Evolutionary conservation across 352 stramenopile genomes (phyloP), one percentile per base, ranked within the genome.

Genomic region (Globisporangium apiculatum): DNA sequence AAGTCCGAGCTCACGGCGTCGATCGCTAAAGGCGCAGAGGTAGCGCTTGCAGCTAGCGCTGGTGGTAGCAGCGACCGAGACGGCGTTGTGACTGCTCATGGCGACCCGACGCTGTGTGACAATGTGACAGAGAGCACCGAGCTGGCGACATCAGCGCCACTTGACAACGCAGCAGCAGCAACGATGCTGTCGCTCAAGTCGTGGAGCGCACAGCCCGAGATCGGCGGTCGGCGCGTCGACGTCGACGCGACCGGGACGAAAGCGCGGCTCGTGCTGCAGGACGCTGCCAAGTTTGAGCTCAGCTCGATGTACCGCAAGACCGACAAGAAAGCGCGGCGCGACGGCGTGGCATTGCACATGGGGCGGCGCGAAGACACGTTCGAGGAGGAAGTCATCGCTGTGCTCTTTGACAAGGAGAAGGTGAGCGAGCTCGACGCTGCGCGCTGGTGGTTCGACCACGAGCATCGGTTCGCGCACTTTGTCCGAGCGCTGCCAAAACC

Each of bases 251-350:
- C 67, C 36, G 79, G 86, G 51, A 88, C 75, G 4, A 93, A 90
- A 57, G 79, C 83, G n/a, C 77, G 82, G 10, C 60, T 94, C 12
- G 59, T 74, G 11, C 42, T 94, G 14, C 83, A 91, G 56, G 83
- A 94, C 54, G 81, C 81, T 11, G 76, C 78, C 18, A 74, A 75
- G 53, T 91, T 94, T 54, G 83, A 88, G 55, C 64, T 94, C 42
- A 91, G 71, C 48, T 79, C 83, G 4, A 94, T 94, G 81, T 94
- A 94, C 73, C 79, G 83, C 54, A 91, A 91, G 64, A 94, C 79
- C 1, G 83, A 94, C 64, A 77, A 76, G 45, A 82, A 80, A 58
- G 83, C 83, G n/a, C 61, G 68, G 40, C 73, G 81, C 53, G 83
- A 94, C 42, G 83, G 83, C 41, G 67, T 94, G 14, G 79, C 83